phyloP scores from a whole-genome alignment of 495 filamentous ascomycete genomes.

The Glutinoglossum americanum region DNA sequence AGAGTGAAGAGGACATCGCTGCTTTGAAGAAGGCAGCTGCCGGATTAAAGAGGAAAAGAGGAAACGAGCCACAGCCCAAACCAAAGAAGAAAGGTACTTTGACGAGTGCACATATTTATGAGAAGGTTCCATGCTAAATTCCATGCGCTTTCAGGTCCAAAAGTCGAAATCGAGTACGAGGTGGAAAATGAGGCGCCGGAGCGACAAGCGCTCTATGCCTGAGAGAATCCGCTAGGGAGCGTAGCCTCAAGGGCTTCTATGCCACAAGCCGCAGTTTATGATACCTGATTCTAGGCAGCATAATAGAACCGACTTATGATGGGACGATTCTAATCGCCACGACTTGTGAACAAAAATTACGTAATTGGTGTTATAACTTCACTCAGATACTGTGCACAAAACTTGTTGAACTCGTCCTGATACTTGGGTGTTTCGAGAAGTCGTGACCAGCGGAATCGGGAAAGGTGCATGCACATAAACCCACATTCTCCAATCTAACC shows the following conservation, averaged over 20 bases:
- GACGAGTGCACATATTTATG: background rate
- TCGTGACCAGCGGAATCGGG: background rate
- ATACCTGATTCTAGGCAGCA: background rate
- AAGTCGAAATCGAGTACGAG: constrained; percentile 30
- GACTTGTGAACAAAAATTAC: too few species aligned
- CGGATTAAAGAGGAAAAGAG: constrained; percentile 25
- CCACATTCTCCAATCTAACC: background rate
- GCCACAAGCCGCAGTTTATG: background rate
- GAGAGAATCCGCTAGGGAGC: background rate
- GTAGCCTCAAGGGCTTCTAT: background rate
- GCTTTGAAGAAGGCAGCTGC: constrained; percentile 20
- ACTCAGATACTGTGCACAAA: background rate
- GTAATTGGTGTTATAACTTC: too few species aligned
- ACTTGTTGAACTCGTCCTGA: too few species aligned
- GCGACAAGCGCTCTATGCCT: constrained; percentile 2
- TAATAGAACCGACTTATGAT: background rate
- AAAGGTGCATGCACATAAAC: background rate
- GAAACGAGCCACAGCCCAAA: constrained; percentile 15
- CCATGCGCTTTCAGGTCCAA: constrained; percentile 11
- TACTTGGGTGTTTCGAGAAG: background rate
- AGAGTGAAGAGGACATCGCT: constrained; percentile 9
- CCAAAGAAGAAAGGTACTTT: constrained; percentile 21
- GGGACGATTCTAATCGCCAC: too few species aligned
- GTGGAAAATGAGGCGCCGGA: constrained; percentile 19
- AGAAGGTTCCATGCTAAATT: background rate